Evolutionary conservation across 75 land plant genomes (phyloP).

Genomic region (Isoetes taiwanensis): DNA sequence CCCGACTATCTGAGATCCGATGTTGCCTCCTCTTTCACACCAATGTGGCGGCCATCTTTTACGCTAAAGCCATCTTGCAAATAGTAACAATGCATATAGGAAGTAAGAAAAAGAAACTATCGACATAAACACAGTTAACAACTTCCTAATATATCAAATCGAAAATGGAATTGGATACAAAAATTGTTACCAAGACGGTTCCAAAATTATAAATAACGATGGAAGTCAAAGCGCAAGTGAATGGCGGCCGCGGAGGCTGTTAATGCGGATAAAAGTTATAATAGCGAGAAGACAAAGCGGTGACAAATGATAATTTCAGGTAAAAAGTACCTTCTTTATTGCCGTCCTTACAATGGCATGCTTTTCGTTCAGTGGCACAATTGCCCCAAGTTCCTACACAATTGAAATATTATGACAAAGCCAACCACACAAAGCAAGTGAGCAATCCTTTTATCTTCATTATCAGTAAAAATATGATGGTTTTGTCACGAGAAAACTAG

Average conservation of each 20-base stretch:
- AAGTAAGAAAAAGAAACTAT: too few relatives aligned
- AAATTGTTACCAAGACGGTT: slow-evolving; percentile 85
- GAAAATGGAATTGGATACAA: too few relatives aligned
- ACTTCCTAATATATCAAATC: too few relatives aligned
- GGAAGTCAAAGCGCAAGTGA: slow-evolving; percentile 89
- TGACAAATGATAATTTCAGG: slow-evolving; percentile 2
- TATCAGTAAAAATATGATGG: too few relatives aligned
- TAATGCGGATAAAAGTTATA: not conserved
- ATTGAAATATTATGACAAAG: too few relatives aligned
- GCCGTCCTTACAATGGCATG: slow-evolving; percentile 75
- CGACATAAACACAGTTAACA: too few relatives aligned
- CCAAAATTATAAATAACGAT: slow-evolving; percentile 95
- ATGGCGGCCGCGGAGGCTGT: slow-evolving; percentile 96
- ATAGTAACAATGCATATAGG: too few relatives aligned
- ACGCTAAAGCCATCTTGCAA: slow-evolving; percentile 94
- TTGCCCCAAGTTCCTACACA: slow-evolving; percentile 83
- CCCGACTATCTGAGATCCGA: slow-evolving; percentile 78
- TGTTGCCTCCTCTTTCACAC: slow-evolving; percentile 45
- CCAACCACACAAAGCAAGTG: too few relatives aligned
- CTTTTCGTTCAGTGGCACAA: slow-evolving; percentile 78
- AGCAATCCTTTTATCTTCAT: too few relatives aligned
- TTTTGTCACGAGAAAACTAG: too few relatives aligned
- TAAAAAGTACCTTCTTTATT: slow-evolving; percentile 74
- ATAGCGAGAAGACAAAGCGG: slow-evolving; percentile 3
- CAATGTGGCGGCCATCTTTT: slow-evolving; percentile 64